Percentiles rank a stretch among this genome's conserved stretches.
Conservation (phyloP, 2,329 filamentous ascomycete genomes). For the Claviceps sp. region DNA sequence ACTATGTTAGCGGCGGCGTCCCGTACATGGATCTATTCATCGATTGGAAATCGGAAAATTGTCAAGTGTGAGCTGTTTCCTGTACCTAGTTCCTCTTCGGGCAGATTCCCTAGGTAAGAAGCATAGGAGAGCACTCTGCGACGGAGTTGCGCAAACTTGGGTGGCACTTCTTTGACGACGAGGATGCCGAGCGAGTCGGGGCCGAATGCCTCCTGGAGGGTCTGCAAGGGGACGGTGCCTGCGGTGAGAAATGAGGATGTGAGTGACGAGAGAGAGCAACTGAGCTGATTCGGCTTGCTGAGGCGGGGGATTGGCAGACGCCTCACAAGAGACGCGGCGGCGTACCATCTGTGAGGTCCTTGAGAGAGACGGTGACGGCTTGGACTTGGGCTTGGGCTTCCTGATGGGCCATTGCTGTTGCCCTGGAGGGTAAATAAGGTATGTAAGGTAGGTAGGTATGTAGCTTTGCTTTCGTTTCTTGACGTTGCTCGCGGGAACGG, state of each 20-base stretch:
- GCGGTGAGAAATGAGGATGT: conserved; percentile 3
- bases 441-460: too few species aligned
- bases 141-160: conserved; percentile 57
- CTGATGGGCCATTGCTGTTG: conserved; percentile 24
- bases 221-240: conserved; percentile 56
- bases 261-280: background rate
- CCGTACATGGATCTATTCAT: too few species aligned
- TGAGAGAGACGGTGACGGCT: conserved; percentile 47
- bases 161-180: conserved; percentile 74
- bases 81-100: conserved; percentile 55
- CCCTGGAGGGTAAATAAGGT: background rate
- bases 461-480: background rate
- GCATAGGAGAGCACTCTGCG: conserved; percentile 68
- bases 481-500: too few species aligned
- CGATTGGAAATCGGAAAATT: too few species aligned
- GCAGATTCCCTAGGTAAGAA: conserved; percentile 76
- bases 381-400: conserved; percentile 34
- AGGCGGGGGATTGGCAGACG: too few species aligned
- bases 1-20: too few species aligned
- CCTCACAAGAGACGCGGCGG: too few species aligned
- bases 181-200: conserved; percentile 85
- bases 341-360: conserved; percentile 45
- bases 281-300: too few species aligned
- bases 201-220: conserved; percentile 70
- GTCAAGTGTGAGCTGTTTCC: too few species aligned